Conservation (phyloP, 768 basidiomycete species). For the Lyophyllum semitale region DNA sequence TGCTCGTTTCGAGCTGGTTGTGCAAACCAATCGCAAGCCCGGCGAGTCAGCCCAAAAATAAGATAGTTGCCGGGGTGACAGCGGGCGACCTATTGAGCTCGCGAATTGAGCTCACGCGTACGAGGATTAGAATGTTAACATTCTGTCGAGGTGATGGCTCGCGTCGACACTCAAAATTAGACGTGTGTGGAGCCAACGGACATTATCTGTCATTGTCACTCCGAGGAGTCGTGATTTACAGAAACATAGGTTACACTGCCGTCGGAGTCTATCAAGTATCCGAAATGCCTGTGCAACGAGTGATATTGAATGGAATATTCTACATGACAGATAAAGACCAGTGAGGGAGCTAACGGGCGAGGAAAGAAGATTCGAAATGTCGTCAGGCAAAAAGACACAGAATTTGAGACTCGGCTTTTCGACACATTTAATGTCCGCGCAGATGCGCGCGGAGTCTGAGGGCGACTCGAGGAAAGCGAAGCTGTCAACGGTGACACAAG, state of each 20-base stretch:
- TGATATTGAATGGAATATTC: no score
- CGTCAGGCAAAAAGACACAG: no score
- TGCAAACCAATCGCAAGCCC: not conserved
- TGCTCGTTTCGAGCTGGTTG: not conserved
- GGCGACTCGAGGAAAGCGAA: not conserved
- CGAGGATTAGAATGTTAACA: no score
- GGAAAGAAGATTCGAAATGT: no score
- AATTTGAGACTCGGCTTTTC: no score
- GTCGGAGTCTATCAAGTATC: no score
- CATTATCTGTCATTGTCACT: not conserved
- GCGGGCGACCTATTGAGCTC: not conserved
- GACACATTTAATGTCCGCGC: not conserved
- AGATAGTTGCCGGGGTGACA: not conserved
- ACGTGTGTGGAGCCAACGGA: not conserved
- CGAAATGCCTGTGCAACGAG: no score
- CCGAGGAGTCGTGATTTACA: not conserved
- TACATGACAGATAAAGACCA: no score
- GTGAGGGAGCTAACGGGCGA: no score
- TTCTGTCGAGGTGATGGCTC: not conserved
- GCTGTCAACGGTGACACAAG: not conserved
- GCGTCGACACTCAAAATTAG: not conserved
- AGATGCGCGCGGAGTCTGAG: not conserved
- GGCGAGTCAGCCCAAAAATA: constrained; percentile 7
- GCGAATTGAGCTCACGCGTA: not conserved
- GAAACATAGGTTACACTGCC: not conserved